These are phyloP conservation scores for Silene conica DNA, from an alignment of 148 eudicot species.

Conservation along the genomic window DNA sequence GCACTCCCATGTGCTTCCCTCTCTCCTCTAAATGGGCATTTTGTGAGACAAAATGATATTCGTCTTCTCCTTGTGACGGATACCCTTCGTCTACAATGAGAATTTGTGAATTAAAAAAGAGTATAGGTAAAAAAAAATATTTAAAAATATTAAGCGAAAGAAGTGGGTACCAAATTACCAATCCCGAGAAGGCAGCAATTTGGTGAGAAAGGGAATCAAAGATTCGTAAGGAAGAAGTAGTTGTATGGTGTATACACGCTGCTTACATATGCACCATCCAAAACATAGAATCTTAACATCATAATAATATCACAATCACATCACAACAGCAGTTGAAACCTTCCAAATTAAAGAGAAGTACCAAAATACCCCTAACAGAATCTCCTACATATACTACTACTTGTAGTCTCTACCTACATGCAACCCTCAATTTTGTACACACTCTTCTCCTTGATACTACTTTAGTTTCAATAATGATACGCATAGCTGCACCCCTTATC, in stretches of 20 bases:
- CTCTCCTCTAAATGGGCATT: too few species aligned
- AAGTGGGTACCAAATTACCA: too few species aligned
- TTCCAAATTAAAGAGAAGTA: background rate
- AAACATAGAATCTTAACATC: background rate
- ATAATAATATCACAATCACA: background rate
- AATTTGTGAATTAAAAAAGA: too few species aligned
- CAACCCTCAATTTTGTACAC: background rate
- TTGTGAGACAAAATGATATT: too few species aligned
- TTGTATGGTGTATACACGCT: background rate
- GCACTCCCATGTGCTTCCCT: too few species aligned
- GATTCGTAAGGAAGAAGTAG: background rate
- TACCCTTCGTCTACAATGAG: too few species aligned
- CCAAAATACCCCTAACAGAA: background rate
- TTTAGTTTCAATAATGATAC: conserved; percentile 18
- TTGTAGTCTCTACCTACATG: background rate
- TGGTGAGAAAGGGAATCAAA: background rate
- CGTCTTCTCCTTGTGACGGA: too few species aligned
- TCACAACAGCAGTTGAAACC: background rate
- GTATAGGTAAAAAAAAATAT: too few species aligned
- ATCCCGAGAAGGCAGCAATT: background rate
- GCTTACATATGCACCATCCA: background rate
- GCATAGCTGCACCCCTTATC: conserved; percentile 11
- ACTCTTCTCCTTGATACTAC: background rate
- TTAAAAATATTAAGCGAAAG: too few species aligned
- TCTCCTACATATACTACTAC: background rate